Evolutionary conservation across 2,329 filamentous ascomycete species (phyloP).

Genomic region (Fragosphaeria purpurea): DNA sequence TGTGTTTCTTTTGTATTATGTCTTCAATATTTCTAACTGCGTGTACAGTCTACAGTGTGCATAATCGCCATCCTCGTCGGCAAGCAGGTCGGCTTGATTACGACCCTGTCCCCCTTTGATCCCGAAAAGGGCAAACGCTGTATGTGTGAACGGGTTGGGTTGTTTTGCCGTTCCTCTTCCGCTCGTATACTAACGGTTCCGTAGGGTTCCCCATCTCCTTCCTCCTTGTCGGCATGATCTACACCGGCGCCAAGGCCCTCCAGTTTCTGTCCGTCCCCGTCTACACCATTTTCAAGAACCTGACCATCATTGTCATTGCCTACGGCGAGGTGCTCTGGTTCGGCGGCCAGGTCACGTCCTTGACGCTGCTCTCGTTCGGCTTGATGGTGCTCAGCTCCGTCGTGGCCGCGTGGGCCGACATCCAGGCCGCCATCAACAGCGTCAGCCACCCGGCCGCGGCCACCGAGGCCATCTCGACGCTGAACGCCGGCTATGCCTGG

Average conservation of each 20-base stretch:
- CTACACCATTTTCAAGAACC: slow-evolving; percentile 99
- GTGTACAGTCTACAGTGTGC: slow-evolving; percentile 70
- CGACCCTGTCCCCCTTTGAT: slow-evolving; percentile 73
- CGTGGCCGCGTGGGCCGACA: slow-evolving; percentile 94
- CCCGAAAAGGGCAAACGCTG: slow-evolving; percentile 85
- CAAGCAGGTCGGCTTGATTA: slow-evolving; percentile 75
- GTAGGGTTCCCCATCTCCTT: slow-evolving; percentile 93
- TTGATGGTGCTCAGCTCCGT: slow-evolving; percentile 94
- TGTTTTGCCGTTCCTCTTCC: neutral
- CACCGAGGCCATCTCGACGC: slow-evolving; percentile 68
- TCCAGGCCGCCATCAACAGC: slow-evolving; percentile 68
- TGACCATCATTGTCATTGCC: slow-evolving; percentile 97
- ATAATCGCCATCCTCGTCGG: slow-evolving; percentile 72
- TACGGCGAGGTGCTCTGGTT: slow-evolving; percentile 99
- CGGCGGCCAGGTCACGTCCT: slow-evolving; percentile 77
- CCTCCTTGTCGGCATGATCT: slow-evolving; percentile 97
- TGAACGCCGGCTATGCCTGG: slow-evolving; percentile 95
- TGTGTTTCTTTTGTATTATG: neutral
- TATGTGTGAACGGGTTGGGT: slow-evolving; percentile 36
- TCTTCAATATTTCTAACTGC: neutral
- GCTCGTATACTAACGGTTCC: neutral
- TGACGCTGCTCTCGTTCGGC: slow-evolving; percentile 87
- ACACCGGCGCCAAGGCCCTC: slow-evolving; percentile 90
- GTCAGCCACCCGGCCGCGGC: slow-evolving; percentile 49
- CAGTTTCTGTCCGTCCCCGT: slow-evolving; percentile 96